phyloP scores from a whole-genome alignment of 805 yeast genomes.

The Pichia membranifaciens region DNA sequence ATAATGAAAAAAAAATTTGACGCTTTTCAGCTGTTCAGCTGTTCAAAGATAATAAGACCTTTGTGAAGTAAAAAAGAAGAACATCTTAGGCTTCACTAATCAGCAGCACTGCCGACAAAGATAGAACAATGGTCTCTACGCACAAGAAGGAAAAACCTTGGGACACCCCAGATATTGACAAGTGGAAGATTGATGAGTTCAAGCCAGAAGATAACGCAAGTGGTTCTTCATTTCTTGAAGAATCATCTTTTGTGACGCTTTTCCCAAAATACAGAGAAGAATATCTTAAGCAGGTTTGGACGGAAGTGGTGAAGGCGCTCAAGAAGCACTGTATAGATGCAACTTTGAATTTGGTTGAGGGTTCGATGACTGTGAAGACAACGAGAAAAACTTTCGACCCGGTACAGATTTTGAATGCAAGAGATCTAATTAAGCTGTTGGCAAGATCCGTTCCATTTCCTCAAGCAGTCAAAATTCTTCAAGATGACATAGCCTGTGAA shows the following conservation, averaged over 20 bases:
- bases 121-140: conserved; percentile 68
- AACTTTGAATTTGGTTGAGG: conserved; percentile 85
- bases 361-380: conserved; percentile 94
- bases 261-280: conserved; percentile 96
- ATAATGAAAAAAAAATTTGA: background rate
- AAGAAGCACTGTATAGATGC: conserved; percentile 75
- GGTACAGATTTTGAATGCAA: conserved; percentile 84
- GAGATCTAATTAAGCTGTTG: conserved; percentile 87
- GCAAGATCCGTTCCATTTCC: conserved; percentile 97
- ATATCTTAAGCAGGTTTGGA: conserved; percentile 86
- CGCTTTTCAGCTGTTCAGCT: too few species aligned
- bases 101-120: too few species aligned
- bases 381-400: conserved; percentile 96
- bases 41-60: too few species aligned
- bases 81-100: too few species aligned
- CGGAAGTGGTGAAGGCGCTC: conserved; percentile 79
- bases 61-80: too few species aligned
- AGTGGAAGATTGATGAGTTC: conserved; percentile 87
- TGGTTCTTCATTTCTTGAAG: conserved; percentile 90
- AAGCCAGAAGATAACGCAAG: conserved; percentile 82
- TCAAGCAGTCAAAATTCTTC: conserved; percentile 86
- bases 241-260: conserved; percentile 87
- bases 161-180: conserved; percentile 93
- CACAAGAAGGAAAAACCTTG: conserved; percentile 95
- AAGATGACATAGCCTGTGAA: conserved; percentile 93